phyloP scores from a whole-genome alignment of 495 filamentous ascomycete genomes.

The Copromyces sp. region DNA sequence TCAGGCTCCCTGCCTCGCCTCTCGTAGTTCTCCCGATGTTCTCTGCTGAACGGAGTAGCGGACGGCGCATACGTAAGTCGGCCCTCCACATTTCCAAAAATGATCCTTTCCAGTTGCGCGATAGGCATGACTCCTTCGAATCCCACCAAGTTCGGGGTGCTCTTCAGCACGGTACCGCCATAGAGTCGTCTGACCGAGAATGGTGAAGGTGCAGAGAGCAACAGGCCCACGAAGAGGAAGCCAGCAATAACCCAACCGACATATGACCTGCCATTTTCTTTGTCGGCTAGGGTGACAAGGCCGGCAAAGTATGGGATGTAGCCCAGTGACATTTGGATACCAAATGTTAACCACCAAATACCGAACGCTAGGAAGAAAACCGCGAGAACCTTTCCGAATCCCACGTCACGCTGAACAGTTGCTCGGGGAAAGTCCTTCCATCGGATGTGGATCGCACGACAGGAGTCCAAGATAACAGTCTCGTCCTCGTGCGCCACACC shows the following conservation, averaged over 20 bases:
- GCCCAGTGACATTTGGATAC: conserved; percentile 1
- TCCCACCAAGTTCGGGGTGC: conserved; percentile 13
- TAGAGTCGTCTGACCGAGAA: neutral
- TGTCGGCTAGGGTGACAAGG: conserved; percentile 22
- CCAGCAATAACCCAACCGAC: conserved; percentile 21
- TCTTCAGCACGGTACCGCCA: neutral
- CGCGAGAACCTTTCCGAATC: neutral
- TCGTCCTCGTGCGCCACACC: conserved; percentile 8
- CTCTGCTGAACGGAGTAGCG: neutral
- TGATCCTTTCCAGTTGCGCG: conserved; percentile 2
- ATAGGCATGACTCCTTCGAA: conserved; percentile 19
- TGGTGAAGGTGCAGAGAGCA: neutral
- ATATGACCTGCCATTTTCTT: conserved; percentile 8
- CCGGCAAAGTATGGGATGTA: conserved; percentile 2
- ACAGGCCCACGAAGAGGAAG: conserved; percentile 1
- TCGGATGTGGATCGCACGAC: conserved; percentile 14
- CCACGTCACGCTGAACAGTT: neutral
- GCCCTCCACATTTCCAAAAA: neutral
- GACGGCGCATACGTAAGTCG: neutral
- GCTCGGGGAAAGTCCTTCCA: conserved; percentile 4
- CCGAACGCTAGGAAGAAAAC: neutral
- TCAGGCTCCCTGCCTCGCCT: neutral
- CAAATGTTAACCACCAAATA: neutral
- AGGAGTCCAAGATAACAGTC: conserved; percentile 14
- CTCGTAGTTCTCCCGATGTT: neutral